These are phyloP conservation scores for Luvunga scandens DNA, from an alignment of 345 rosid species.

Conservation along the genomic window DNA sequence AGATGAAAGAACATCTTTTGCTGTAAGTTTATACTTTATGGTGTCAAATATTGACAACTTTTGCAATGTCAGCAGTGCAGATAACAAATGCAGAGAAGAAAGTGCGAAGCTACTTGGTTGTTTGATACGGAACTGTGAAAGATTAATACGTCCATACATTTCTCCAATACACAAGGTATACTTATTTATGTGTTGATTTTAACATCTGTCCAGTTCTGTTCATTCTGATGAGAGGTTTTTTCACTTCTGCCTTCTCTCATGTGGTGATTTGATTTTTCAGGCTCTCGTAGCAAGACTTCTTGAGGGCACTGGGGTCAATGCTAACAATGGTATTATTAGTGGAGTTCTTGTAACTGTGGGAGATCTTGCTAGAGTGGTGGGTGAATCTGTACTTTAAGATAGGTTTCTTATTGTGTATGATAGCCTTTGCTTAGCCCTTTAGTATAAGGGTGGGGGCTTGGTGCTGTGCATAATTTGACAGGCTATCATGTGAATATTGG, in stretches of 20 bases:
- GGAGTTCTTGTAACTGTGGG: constrained; percentile 99
- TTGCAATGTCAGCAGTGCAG: constrained; percentile 82
- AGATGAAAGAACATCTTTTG: not conserved
- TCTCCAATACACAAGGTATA: constrained; percentile 96
- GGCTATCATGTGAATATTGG: not conserved
- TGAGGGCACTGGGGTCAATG: constrained; percentile 82
- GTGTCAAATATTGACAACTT: constrained; percentile 31
- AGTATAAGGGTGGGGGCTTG: not conserved
- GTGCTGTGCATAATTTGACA: not conserved
- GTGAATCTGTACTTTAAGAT: constrained; percentile 26
- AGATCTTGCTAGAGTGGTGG: constrained; percentile 99
- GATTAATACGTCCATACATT: constrained; percentile 82
- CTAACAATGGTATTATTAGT: constrained; percentile 80
- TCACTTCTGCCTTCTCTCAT: not conserved
- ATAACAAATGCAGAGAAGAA: constrained; percentile 96
- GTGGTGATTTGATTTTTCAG: constrained; percentile 41
- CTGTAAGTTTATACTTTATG: not conserved
- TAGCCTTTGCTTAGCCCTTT: not conserved
- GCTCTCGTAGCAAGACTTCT: constrained; percentile 92
- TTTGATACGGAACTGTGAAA: constrained; percentile 94
- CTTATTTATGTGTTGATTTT: constrained; percentile 21
- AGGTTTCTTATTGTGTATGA: not conserved
- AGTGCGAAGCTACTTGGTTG: constrained; percentile 96
- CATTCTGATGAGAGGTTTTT: not conserved
- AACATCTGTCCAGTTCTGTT: constrained; percentile 3